These are phyloP conservation scores for Lathyrus aphaca DNA, from an alignment of 306 rosid genomes.

Conservation along the genomic window DNA sequence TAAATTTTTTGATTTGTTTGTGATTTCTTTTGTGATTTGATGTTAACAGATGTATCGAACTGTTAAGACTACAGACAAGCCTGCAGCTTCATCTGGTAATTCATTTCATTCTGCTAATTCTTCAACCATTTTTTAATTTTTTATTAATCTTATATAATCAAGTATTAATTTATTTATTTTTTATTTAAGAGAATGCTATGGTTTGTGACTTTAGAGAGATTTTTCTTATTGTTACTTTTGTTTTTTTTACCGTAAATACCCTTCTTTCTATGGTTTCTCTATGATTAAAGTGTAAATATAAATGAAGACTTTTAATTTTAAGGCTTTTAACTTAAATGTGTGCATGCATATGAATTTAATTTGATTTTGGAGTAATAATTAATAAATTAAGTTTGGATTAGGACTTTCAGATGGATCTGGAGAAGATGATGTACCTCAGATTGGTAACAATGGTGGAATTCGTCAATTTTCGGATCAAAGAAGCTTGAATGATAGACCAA, in stretches of 20 bases:
- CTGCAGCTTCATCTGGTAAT: conserved; percentile 97
- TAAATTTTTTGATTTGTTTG: neutral
- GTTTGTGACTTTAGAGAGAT: conserved; percentile 23
- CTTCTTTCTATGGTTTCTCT: conserved; percentile 29
- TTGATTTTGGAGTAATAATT: conserved; percentile 2
- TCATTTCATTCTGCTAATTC: conserved; percentile 59
- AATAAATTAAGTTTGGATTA: conserved; percentile 11
- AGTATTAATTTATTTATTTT: neutral
- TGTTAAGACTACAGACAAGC: conserved; percentile 93
- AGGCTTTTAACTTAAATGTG: neutral
- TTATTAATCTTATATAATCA: neutral
- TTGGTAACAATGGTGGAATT: conserved; percentile 44
- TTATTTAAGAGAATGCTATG: neutral
- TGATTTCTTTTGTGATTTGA: conserved; percentile 8
- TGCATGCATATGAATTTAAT: conserved; percentile 4
- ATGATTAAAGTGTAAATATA: neutral
- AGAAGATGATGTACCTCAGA: conserved; percentile 72
- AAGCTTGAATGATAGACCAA: conserved; percentile 50
- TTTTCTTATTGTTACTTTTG: conserved; percentile 2
- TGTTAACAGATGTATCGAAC: conserved; percentile 86
- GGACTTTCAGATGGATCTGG: conserved; percentile 93
- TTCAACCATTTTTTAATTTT: conserved; percentile 3
- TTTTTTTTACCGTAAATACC: conserved; percentile 23
- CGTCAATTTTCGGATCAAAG: conserved; percentile 59
- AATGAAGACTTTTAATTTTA: neutral